A percentile compares a stretch with the other conserved stretches of the same genome.
phyloP scores from a whole-genome alignment of 1,284 basidiomycete species.

The Pseudozyma sp. region DNA sequence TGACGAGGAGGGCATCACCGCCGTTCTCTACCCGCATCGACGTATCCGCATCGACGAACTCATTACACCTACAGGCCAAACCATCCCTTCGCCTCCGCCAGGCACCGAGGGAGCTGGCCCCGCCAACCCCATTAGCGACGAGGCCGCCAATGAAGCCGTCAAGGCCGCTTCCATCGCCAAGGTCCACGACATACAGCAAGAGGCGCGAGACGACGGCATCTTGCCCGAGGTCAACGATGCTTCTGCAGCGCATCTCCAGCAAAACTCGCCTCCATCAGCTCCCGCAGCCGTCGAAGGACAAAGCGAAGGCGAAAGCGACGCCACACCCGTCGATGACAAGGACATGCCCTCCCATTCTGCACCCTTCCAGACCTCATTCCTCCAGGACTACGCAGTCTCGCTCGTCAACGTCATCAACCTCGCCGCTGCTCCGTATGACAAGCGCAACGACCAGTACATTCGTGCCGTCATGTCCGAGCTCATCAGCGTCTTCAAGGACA shows the following conservation, averaged over 20 bases:
- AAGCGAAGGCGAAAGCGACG: slow-evolving; percentile 4
- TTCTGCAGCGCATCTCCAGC: slow-evolving; percentile 31
- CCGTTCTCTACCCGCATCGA: slow-evolving; percentile 93
- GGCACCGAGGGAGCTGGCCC: slow-evolving; percentile 51
- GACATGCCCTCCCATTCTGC: slow-evolving; percentile 64
- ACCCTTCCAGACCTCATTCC: slow-evolving; percentile 86
- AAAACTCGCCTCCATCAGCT: slow-evolving; percentile 27
- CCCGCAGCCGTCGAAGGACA: slow-evolving; percentile 21
- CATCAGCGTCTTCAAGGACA: slow-evolving; percentile 98
- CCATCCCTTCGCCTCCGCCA: slow-evolving; percentile 49
- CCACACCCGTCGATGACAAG: slow-evolving; percentile 14
- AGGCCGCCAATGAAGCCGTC: slow-evolving; percentile 50
- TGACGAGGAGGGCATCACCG: slow-evolving; percentile 86
- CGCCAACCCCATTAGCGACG: slow-evolving; percentile 50
- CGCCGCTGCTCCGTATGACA: slow-evolving; percentile 82
- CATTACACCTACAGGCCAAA: slow-evolving; percentile 58
- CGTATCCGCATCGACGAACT: slow-evolving; percentile 91
- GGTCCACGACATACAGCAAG: slow-evolving; percentile 56
- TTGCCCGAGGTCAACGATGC: slow-evolving; percentile 50
- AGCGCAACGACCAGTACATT: slow-evolving; percentile 79
- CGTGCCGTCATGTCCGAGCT: slow-evolving; percentile 97
- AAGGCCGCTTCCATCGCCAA: slow-evolving; percentile 39
- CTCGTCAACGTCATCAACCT: slow-evolving; percentile 91
- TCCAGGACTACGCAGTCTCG: slow-evolving; percentile 88
- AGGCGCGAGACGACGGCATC: slow-evolving; percentile 44